A percentile compares a stretch with the other conserved stretches of the same genome.
phyloP scores from a whole-genome alignment of 164 flowering plant genomes.

The Aristolochia californica region DNA sequence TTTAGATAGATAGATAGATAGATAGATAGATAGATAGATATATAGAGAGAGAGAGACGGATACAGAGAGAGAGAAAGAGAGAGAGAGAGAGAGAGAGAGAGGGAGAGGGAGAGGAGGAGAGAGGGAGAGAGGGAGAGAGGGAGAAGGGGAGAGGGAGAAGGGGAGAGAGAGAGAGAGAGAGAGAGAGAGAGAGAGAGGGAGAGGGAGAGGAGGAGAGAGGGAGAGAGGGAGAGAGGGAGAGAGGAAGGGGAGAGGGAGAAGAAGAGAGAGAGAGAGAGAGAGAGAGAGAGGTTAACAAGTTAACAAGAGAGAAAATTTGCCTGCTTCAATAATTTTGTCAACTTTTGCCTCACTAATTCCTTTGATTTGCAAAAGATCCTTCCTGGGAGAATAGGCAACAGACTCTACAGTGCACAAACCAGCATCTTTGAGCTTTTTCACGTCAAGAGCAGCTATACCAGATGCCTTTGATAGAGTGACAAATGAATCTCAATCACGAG shows the following conservation, averaged over 20 bases:
- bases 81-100: too few species aligned
- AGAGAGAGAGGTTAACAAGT: background rate
- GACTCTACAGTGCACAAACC: constrained; percentile 87
- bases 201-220: too few species aligned
- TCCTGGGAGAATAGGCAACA: constrained; percentile 80
- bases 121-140: background rate
- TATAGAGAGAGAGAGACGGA: background rate
- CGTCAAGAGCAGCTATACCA: constrained; percentile 76
- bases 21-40: background rate
- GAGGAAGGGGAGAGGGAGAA: too few species aligned
- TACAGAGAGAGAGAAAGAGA: too few species aligned
- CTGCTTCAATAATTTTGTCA: constrained; percentile 90
- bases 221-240: too few species aligned
- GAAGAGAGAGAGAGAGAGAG: background rate
- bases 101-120: too few species aligned
- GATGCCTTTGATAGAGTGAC: constrained; percentile 30
- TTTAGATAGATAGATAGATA: background rate
- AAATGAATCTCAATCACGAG: too few species aligned
- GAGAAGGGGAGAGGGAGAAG: background rate
- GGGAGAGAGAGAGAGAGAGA: too few species aligned
- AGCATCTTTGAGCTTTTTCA: constrained; percentile 96
- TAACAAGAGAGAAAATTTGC: constrained; percentile 18
- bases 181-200: too few species aligned
- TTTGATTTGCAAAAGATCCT: constrained; percentile 85
- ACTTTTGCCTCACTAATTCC: constrained; percentile 97